Conservation (phyloP, 2,329 filamentous ascomycete species). For the Alternaria postmessia region DNA sequence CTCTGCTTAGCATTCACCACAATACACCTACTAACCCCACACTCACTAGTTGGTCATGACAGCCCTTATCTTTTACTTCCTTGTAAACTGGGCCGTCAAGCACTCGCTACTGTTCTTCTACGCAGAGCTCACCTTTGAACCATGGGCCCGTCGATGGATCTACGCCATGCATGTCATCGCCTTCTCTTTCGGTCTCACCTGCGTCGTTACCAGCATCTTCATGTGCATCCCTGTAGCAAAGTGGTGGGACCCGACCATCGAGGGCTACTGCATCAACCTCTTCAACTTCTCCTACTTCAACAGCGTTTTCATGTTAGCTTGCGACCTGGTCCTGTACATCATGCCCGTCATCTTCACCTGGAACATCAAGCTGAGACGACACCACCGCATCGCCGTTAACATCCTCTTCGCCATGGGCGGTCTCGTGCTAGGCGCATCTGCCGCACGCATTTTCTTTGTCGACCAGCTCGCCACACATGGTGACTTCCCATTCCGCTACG, state of each 20-base stretch:
- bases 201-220: slow-evolving; percentile 47
- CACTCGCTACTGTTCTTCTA: slow-evolving; percentile 53
- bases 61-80: slow-evolving; percentile 49
- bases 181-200: slow-evolving; percentile 45
- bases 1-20: too few relatives aligned
- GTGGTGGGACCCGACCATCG: slow-evolving; percentile 36
- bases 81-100: slow-evolving; percentile 53
- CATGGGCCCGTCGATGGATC: slow-evolving; percentile 35
- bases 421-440: slow-evolving; percentile 42
- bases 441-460: slow-evolving; percentile 36
- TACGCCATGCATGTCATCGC: slow-evolving; percentile 46
- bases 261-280: slow-evolving; percentile 47
- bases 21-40: neutral
- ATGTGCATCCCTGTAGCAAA: slow-evolving; percentile 49
- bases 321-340: slow-evolving; percentile 49
- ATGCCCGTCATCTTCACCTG: slow-evolving; percentile 52
- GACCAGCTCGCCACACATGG: slow-evolving; percentile 30
- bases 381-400: slow-evolving; percentile 47
- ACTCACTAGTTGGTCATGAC: slow-evolving; percentile 28
- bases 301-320: slow-evolving; percentile 49
- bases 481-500: slow-evolving; percentile 40
- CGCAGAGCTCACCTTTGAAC: slow-evolving; percentile 45
- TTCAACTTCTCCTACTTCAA: slow-evolving; percentile 49
- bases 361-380: slow-evolving; percentile 42
- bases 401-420: slow-evolving; percentile 44